Conservation (phyloP, 1,139 yeast species). For the Saccharomyces pastorianus region DNA sequence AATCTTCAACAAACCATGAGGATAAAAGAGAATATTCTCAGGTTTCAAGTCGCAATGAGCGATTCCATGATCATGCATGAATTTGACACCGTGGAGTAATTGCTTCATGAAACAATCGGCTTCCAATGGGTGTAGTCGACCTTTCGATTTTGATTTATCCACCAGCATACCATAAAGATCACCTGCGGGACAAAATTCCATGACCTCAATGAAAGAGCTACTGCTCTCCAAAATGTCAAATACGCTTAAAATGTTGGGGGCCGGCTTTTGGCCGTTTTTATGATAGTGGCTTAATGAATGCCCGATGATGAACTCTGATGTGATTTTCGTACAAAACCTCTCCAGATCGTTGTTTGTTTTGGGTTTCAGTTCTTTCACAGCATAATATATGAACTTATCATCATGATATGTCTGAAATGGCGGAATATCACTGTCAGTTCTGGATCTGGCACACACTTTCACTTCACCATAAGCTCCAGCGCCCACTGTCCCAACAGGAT, state of each 20-base stretch:
- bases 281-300: constrained; percentile 46
- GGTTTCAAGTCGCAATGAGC: constrained; percentile 70
- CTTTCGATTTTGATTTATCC: constrained; percentile 19
- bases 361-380: constrained; percentile 60
- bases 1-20: constrained; percentile 45
- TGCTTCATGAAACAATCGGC: constrained; percentile 66
- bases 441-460: constrained; percentile 40
- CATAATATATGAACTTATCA: constrained; percentile 38
- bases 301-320: constrained; percentile 70
- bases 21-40: constrained; percentile 49
- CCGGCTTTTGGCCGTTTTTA: constrained; percentile 9
- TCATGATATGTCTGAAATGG: constrained; percentile 15
- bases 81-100: constrained; percentile 51
- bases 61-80: constrained; percentile 64
- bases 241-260: constrained; percentile 55
- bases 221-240: constrained; percentile 53
- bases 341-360: constrained; percentile 40
- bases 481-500: constrained; percentile 51
- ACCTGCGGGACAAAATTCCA: constrained; percentile 70
- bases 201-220: constrained; percentile 57
- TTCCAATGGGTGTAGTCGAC: constrained; percentile 41
- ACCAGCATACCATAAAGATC: constrained; percentile 46
- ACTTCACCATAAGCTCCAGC: constrained; percentile 62
- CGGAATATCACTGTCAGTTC: constrained; percentile 26
- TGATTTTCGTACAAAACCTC: constrained; percentile 55